Evolutionary conservation across 2,329 filamentous ascomycete genomes (phyloP), one percentile per base, ranked within the genome.

Genomic region (Fusarium sacchari): DNA sequence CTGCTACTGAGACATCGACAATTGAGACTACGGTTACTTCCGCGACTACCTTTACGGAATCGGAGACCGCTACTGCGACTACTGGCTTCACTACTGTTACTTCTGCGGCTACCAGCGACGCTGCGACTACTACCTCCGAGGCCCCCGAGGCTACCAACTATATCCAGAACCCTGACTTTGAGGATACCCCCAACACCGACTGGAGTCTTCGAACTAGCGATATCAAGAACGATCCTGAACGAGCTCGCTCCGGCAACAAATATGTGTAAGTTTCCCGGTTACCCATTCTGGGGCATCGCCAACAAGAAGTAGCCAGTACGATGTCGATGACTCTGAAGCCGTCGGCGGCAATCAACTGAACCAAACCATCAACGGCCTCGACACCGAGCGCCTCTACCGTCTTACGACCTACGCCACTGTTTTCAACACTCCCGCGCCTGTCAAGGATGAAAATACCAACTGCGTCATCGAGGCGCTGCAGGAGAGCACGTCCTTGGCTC

Each of bases 361-460:
- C 26, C 63, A 67, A 18, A 67, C 55, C 11, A 17, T 67, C 26
- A 47, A 32, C 7, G 62, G 6, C 6, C 28, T 67, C 12, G 7
- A 37, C 0, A n/a, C 10, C 2, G 4, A 11, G 2, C 44, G 17
- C 0, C 53, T 43, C 18, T 68, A 47, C 36, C 55, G 47, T 5
- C 40, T 68, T 3, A 20, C 26, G 1, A 37, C 60, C n/a, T 47
- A 20, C 5, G 22, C 24, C 6, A 39, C 55, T 6, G 20, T 62
- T 0, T 67, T 68, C n/a, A 15, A n/a, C 3, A n/a, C 26, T 6
- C 42, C 60, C 1, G 30, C 8, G 2, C 24, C 18, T 1, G 3
- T 24, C 5, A 12, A 47, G 3, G 60, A 26, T 1, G 26, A 2
- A 11, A 22, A 1, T 5, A 40, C 34, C 11, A 10, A 4, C 6